phyloP scores from a whole-genome alignment of 2,329 filamentous ascomycete species.

The Trichoderma polysporum region DNA sequence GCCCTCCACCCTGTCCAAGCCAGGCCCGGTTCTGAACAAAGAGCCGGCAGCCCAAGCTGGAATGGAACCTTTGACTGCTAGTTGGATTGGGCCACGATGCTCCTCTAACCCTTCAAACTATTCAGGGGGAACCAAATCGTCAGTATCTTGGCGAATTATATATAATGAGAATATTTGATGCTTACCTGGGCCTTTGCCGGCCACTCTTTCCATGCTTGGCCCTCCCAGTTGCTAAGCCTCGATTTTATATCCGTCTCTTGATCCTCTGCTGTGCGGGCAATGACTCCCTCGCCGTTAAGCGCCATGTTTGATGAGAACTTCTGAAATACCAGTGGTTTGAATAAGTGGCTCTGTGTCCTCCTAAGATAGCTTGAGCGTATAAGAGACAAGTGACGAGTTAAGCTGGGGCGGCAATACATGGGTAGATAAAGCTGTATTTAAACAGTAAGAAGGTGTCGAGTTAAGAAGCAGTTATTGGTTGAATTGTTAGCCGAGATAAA shows the following conservation, averaged over 20 bases:
- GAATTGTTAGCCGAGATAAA: neutral
- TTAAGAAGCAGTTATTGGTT: neutral
- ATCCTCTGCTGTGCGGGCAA: slow-evolving; percentile 31
- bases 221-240: slow-evolving; percentile 30
- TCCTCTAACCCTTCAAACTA: slow-evolving; percentile 70
- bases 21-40: slow-evolving; percentile 74
- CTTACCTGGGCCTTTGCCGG: slow-evolving; percentile 49
- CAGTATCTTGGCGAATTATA: neutral
- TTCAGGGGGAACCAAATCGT: neutral
- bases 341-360: neutral
- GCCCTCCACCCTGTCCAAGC: slow-evolving; percentile 59
- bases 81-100: slow-evolving; percentile 62
- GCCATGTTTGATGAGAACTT: slow-evolving; percentile 25
- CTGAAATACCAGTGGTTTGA: neutral
- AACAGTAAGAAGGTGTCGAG: neutral
- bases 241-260: slow-evolving; percentile 30
- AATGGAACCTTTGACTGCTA: slow-evolving; percentile 64
- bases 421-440: neutral
- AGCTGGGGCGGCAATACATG: neutral
- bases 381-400: neutral
- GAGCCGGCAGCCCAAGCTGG: slow-evolving; percentile 69
- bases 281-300: slow-evolving; percentile 30
- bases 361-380: neutral
- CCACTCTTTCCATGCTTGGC: slow-evolving; percentile 43
- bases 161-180: neutral